Conservation (phyloP, 2,329 filamentous ascomycete species). For the Zalaria obscura region DNA sequence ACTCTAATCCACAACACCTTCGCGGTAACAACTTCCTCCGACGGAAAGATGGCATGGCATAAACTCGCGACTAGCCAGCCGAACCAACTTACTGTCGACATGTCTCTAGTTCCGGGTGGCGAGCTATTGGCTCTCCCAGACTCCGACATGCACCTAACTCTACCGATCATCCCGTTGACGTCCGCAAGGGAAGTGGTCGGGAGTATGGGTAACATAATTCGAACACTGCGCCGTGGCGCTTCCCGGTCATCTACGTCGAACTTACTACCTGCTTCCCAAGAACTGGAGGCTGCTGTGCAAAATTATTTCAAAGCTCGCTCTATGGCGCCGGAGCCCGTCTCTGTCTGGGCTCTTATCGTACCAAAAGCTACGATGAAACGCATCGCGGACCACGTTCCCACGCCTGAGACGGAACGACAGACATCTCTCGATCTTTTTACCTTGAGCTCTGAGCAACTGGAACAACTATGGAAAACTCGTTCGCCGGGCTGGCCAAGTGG, state of each 20-base stretch:
- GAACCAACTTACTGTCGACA: neutral
- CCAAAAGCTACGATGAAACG: constrained; percentile 22
- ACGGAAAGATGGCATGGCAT: no score
- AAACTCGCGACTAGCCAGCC: neutral
- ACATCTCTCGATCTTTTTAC: no score
- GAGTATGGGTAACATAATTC: constrained; percentile 67
- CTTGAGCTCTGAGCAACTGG: no score
- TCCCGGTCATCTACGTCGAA: constrained; percentile 6
- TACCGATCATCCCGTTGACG: constrained; percentile 50
- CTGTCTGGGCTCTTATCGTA: constrained; percentile 61
- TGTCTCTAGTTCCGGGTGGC: neutral
- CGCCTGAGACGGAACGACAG: no score
- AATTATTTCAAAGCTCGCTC: constrained; percentile 35
- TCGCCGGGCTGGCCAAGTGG: no score
- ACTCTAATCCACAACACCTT: constrained; percentile 31
- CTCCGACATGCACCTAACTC: constrained; percentile 8
- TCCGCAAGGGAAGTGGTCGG: constrained; percentile 45
- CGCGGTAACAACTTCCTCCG: neutral
- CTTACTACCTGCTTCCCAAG: constrained; percentile 49
- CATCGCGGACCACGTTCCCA: neutral
- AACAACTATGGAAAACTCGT: no score
- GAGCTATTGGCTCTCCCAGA: no score
- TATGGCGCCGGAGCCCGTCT: constrained; percentile 34
- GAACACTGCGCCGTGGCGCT: constrained; percentile 37
- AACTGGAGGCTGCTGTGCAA: constrained; percentile 54